These are phyloP conservation scores for Striga asiatica DNA, from an alignment of 257 asterid genomes.

Conservation along the genomic window DNA sequence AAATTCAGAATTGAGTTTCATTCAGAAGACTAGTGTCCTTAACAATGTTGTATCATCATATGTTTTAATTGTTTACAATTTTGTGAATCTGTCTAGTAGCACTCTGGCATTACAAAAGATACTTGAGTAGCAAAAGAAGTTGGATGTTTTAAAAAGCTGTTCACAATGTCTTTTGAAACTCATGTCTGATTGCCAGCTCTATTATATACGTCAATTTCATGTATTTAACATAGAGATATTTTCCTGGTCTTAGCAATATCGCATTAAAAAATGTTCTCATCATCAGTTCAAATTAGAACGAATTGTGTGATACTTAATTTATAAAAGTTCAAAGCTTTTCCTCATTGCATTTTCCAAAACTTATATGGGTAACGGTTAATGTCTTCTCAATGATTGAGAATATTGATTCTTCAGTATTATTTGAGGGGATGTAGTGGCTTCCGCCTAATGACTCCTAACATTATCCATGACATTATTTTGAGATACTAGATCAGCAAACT, in stretches of 20 bases:
- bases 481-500: not conserved
- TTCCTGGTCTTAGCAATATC: not conserved
- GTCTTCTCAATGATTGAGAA: not conserved
- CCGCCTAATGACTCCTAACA: not conserved
- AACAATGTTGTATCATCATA: not conserved
- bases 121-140: not conserved
- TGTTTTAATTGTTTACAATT: not conserved
- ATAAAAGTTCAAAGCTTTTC: not conserved
- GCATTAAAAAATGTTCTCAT: not conserved
- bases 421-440: not conserved
- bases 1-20: not conserved
- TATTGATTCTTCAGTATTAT: not conserved
- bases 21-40: constrained; percentile 20
- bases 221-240: not conserved
- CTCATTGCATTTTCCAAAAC: not conserved
- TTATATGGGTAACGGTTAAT: not conserved
- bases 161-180: not conserved
- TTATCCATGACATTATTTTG: not conserved
- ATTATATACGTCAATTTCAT: not conserved
- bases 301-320: not conserved
- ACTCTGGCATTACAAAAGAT: constrained; percentile 5
- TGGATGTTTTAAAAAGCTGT: not conserved
- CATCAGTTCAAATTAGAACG: not conserved
- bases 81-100: not conserved
- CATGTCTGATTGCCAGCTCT: not conserved